Percentiles rank a stretch among this genome's conserved stretches.
Evolutionary conservation across 345 rosid genomes (phyloP).

Genomic region (Eucalyptus camaldulensis): DNA sequence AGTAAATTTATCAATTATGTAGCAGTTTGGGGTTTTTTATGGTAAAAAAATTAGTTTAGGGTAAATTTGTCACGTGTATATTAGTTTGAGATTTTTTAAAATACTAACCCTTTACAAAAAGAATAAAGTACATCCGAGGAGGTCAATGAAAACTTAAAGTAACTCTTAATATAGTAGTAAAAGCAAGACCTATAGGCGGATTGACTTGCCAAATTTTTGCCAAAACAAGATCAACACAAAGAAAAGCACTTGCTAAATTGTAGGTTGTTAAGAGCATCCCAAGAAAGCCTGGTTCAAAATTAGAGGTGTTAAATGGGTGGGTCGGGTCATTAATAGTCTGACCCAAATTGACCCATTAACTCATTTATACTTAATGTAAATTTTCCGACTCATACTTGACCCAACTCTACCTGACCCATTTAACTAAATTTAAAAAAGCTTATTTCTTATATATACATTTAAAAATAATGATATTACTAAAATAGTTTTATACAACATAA

Average conservation of each 20-base stretch:
- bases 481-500: too few relatives aligned
- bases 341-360: too few relatives aligned
- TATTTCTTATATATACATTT: too few relatives aligned
- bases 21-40: too few relatives aligned
- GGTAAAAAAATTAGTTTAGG: rapidly evolving
- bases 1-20: too few relatives aligned
- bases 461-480: too few relatives aligned
- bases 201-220: neutral
- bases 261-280: neutral
- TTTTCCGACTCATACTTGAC: too few relatives aligned
- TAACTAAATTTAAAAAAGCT: too few relatives aligned
- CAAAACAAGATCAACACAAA: neutral
- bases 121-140: neutral
- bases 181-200: neutral
- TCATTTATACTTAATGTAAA: too few relatives aligned
- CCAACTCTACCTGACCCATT: too few relatives aligned
- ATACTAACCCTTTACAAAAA: neutral
- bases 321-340: too few relatives aligned
- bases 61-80: rapidly evolving
- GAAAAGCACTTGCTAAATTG: neutral
- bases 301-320: too few relatives aligned
- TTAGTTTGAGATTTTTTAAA: rapidly evolving
- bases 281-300: neutral
- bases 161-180: neutral
- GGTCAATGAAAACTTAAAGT: neutral